These are phyloP conservation scores for Pochonia chlamydosporia DNA, from an alignment of 2,329 filamentous ascomycete genomes.

Conservation along the genomic window DNA sequence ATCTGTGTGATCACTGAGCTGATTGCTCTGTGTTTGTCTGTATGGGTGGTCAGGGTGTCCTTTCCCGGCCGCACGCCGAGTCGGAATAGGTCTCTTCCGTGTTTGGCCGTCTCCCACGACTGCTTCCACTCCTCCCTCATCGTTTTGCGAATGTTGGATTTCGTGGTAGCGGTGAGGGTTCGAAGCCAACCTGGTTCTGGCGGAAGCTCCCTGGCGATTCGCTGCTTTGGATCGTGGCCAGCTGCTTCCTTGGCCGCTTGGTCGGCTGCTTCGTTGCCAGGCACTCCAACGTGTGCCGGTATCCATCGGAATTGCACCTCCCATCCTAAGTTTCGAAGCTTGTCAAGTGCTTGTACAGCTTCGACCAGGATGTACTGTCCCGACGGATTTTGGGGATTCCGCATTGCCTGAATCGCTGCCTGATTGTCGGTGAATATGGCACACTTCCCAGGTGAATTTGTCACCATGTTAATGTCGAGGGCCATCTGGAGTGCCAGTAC, in stretches of 20 bases:
- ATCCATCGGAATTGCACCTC: slow-evolving; percentile 14
- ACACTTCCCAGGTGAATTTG: slow-evolving; percentile 11
- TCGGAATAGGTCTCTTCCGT: neutral
- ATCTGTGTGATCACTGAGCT: neutral
- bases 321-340: slow-evolving; percentile 6
- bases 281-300: slow-evolving; percentile 14
- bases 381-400: slow-evolving; percentile 18
- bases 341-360: slow-evolving; percentile 11
- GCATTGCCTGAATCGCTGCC: slow-evolving; percentile 22
- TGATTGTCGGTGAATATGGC: slow-evolving; percentile 25
- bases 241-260: no score
- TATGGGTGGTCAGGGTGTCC: neutral
- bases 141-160: neutral
- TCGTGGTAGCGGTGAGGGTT: neutral
- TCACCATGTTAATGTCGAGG: slow-evolving; percentile 12
- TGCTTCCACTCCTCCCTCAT: neutral
- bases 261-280: slow-evolving; percentile 17
- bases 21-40: neutral
- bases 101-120: neutral
- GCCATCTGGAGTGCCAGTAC: slow-evolving; percentile 19
- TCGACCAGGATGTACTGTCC: slow-evolving; percentile 22
- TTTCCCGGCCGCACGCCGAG: neutral
- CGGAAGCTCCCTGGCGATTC: neutral
- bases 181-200: neutral
- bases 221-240: slow-evolving; percentile 13